These are phyloP conservation scores for Suhomyces emberorum DNA, from an alignment of 805 yeast genomes.

Conservation along the genomic window DNA sequence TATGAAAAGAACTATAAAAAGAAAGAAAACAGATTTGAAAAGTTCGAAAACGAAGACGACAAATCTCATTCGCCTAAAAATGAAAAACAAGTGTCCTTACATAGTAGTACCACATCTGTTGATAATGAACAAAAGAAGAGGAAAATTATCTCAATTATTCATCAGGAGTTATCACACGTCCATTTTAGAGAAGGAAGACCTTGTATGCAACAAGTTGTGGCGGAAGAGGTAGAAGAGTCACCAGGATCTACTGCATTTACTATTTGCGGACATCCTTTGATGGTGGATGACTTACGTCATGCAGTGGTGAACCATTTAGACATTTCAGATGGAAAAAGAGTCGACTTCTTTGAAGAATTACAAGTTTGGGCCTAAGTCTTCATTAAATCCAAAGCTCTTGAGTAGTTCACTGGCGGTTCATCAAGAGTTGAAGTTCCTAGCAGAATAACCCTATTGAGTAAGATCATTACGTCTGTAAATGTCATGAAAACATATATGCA, in stretches of 20 bases:
- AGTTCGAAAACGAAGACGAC: slow-evolving; percentile 15
- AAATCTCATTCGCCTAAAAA: background rate
- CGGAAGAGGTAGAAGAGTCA: slow-evolving; percentile 31
- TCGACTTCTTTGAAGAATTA: slow-evolving; percentile 70
- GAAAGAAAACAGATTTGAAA: slow-evolving; percentile 3
- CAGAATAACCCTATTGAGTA: too few relatives aligned
- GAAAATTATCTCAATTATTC: background rate
- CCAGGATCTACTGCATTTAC: slow-evolving; percentile 47
- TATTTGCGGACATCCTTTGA: slow-evolving; percentile 58
- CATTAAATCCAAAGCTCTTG: too few relatives aligned
- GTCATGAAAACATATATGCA: too few relatives aligned
- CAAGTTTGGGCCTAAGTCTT: slow-evolving; percentile 63
- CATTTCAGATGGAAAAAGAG: slow-evolving; percentile 37
- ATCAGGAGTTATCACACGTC: slow-evolving; percentile 8
- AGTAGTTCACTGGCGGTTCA: too few relatives aligned
- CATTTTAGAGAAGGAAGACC: slow-evolving; percentile 38
- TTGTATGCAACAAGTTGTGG: slow-evolving; percentile 34
- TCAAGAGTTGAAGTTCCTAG: too few relatives aligned
- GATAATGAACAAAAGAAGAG: background rate
- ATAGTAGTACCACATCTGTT: background rate
- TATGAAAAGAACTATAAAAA: slow-evolving; percentile 11
- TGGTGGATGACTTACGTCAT: slow-evolving; percentile 34
- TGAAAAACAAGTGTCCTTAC: background rate
- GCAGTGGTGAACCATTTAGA: slow-evolving; percentile 42
- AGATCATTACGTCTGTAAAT: too few relatives aligned